Evolutionary conservation across 2,329 filamentous ascomycete species (phyloP).

Genomic region (Chrysosporium keratinophilum): DNA sequence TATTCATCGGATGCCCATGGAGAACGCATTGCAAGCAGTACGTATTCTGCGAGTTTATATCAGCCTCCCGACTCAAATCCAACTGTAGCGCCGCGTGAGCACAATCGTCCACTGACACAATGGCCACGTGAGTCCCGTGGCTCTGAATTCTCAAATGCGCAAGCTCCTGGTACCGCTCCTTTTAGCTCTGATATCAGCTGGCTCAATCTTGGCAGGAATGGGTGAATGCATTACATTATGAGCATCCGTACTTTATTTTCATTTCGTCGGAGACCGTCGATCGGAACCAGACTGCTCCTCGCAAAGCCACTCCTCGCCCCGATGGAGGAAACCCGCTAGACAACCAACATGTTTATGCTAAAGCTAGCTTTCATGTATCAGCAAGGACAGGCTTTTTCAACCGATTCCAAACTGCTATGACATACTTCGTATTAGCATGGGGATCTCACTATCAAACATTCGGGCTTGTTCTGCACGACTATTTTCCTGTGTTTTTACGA

Average conservation of each 20-base stretch:
- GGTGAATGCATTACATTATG: not conserved
- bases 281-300: too few relatives aligned
- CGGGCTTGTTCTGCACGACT: too few relatives aligned
- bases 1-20: slow-evolving; percentile 19
- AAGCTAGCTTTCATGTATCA: too few relatives aligned
- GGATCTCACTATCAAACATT: too few relatives aligned
- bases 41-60: slow-evolving; percentile 33
- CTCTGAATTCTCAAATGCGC: not conserved
- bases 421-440: too few relatives aligned
- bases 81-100: slow-evolving; percentile 14
- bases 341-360: too few relatives aligned
- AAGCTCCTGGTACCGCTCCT: not conserved
- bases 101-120: slow-evolving; percentile 16
- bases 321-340: too few relatives aligned
- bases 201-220: slow-evolving; percentile 28
- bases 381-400: too few relatives aligned
- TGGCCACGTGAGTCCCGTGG: slow-evolving; percentile 11
- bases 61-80: slow-evolving; percentile 20
- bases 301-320: not conserved
- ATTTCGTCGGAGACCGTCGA: not conserved
- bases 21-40: slow-evolving; percentile 33
- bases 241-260: not conserved
- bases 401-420: too few relatives aligned
- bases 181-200: slow-evolving; percentile 37
- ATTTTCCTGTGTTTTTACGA: too few relatives aligned